Evolutionary conservation across 192 early-diverging fungal species (phyloP), one percentile per base, ranked within the genome.

Genomic region (Radiomyces spectabilis): DNA sequence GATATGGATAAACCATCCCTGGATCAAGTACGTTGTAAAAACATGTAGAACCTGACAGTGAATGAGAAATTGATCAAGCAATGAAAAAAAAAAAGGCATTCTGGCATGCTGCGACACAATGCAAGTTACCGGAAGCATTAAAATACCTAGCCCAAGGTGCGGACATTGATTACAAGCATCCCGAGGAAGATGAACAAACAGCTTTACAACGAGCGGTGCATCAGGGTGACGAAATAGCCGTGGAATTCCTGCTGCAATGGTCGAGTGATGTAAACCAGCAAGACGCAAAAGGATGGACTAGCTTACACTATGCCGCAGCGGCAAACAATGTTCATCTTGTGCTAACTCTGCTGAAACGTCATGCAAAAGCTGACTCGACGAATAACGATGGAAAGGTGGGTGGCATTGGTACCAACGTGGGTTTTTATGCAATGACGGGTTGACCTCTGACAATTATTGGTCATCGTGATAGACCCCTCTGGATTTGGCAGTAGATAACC

Each of bases 241-340:
- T 85, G 2, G 92, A 95, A 72, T 87, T 95, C 41, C 55, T 95
- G 25, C 64, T 92, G 35, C 76, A 83, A 41, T 91, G 92, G 89
- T 80, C 74, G 33, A 82, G 84, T 32, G 78, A 92, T 49, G 72
- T 85, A 24, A 84, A 91, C 50, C 54, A 72, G 44, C 24, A 74
- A 39, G 78, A 88, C 63, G 60, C 64, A 51, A 51, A 82, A 7
- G 88, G 87, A 29, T 76, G 86, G 73, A 80, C 84, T 10, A 72
- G 76, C 6, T 45, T 94, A 35, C 89, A 92, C 55, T 77, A 80
- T 51, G 92, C 92, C 0, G 80, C 82, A 44, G 75, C 81, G 16
- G 73, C 72, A n/a, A 86, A 87, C 43, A 84, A 85, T 57, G 74
- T 79, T 13, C 71, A 80, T 26, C 67, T 84, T 5, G 78, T 91